Percentiles rank a stretch among this genome's conserved stretches.
Evolutionary conservation across 257 asterid species (phyloP).

Genomic region (Verbena officinalis): DNA sequence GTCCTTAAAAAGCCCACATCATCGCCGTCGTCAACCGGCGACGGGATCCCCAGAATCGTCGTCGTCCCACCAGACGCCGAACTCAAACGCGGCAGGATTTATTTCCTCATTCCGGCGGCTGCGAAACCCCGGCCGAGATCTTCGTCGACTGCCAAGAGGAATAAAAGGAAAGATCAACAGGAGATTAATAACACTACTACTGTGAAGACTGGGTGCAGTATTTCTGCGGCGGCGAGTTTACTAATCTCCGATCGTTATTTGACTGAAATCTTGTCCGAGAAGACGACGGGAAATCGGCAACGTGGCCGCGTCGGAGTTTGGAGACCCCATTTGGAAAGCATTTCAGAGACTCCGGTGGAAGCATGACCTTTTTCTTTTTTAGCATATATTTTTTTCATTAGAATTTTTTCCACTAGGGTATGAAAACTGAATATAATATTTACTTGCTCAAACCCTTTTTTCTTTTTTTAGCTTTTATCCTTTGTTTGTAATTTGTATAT

Average conservation of each 20-base stretch:
- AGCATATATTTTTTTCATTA: slow-evolving; percentile 17
- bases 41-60: slow-evolving; percentile 45
- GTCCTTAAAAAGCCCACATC: slow-evolving; percentile 63
- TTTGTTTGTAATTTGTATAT: slow-evolving; percentile 55
- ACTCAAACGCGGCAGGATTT: slow-evolving; percentile 75
- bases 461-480: neutral
- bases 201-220: slow-evolving; percentile 7
- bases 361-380: neutral
- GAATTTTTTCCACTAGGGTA: slow-evolving; percentile 37
- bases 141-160: slow-evolving; percentile 36
- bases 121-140: slow-evolving; percentile 34
- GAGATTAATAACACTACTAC: slow-evolving; percentile 11
- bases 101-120: slow-evolving; percentile 61
- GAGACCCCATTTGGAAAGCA: slow-evolving; percentile 77
- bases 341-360: slow-evolving; percentile 61
- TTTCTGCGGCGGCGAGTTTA: slow-evolving; percentile 34
- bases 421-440: slow-evolving; percentile 23
- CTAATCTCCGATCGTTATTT: slow-evolving; percentile 50
- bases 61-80: slow-evolving; percentile 68
- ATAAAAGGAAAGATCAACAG: slow-evolving; percentile 44
- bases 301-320: slow-evolving; percentile 67
- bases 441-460: slow-evolving; percentile 19
- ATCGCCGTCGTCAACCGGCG: slow-evolving; percentile 14
- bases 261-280: slow-evolving; percentile 67
- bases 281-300: slow-evolving; percentile 55